Evolutionary conservation across 371 early-diverging fungal species (phyloP), one percentile per base, ranked within the genome.

Genomic region (Umbelopsis sp.): DNA sequence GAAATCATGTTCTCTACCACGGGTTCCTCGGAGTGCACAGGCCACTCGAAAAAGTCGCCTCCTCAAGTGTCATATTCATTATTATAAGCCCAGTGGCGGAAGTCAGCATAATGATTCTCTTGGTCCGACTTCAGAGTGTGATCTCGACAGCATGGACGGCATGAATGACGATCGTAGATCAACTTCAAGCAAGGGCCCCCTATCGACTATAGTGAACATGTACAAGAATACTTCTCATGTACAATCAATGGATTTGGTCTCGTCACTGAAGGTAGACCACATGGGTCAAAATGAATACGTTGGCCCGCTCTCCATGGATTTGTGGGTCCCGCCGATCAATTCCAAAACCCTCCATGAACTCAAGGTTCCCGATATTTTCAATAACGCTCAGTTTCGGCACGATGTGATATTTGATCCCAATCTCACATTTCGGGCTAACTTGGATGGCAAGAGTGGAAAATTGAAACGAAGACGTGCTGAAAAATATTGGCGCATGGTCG

Each of bases 331-430:
- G 9, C 77, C 80, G 10, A 79, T 79, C 37, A 79, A 71, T 35
- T 68, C 77, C 35, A 72, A 74, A 29, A 70, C 76, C 7, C 65
- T 79, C 20, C 52, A 72, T 22, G 80, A 79, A 44, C 41, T 79
- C 1, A 68, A 90, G 38, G 69, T 91, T 65, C 75, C 84, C 18
- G 90, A 89, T 72, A 89, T 93, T 20, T 79, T 88, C 65, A 76
- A 81, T 32, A 91, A 89, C 69, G 78, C 88, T 16, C 93, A 93
- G 63, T 82, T 92, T 9, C 85, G 93, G 10, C 93, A 93, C 72
- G 93, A 93, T 70, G 73, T 93, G 25, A 73, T 87, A 38, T 91
- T 93, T 72, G 92, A 93, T 67, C 88, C 90, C 0, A 82, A 91
- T 53, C 79, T 93, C 22, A 84, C 89, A 48, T 93, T 93, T 80